Evolutionary conservation across 306 rosid genomes (phyloP), one percentile per base, ranked within the genome.

Genomic region (Quercus bicolor): DNA sequence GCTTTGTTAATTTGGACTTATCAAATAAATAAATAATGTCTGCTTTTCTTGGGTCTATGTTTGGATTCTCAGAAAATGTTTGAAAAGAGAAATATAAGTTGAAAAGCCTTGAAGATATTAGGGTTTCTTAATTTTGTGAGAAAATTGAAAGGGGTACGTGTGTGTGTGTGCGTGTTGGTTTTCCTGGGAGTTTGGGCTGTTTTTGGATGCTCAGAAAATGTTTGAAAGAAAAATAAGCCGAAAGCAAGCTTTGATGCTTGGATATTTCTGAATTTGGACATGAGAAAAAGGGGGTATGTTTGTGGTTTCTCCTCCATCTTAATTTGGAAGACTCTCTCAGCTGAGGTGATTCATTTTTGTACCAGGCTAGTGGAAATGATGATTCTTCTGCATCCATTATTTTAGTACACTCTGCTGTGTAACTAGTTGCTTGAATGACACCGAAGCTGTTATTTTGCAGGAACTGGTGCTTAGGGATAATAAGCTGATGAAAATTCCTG

Each of bases 391-490:
- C 76, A 16, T 59, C 53, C 56, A 54, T 26, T 78, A 43, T 52
- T 33, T 75, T 45, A 19, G 52, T 13, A 6, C 59, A 6, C 59
- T 74, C 7, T 33, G 45, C 12, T 70, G 14, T 51, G n/a, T 45
- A 48, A 62, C 6, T 14, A 9, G n/a, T 56, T 23, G 80, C 51
- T 24, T 52, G 56, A 70, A 18, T 68, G 29, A 18, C 34, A 34
- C n/a, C 7, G 48, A 48, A 6, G 62, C 5, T 77, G 68, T 62
- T 74, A 16, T 66, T 57, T 18, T 79, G 62, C 88, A 95, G 98
- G 97, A 91, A 79, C 83, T 93, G 70, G 91, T 90, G 70, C 84
- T 96, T 11, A 92, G 99, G 59, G 99, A 93, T 80, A 93, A 96
- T 81, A 88, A 93, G 69, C 70, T 96, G 15, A 83, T 1, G 72